phyloP scores from a whole-genome alignment of 176 grass and related monocot genomes.

The Ananas comosus region DNA sequence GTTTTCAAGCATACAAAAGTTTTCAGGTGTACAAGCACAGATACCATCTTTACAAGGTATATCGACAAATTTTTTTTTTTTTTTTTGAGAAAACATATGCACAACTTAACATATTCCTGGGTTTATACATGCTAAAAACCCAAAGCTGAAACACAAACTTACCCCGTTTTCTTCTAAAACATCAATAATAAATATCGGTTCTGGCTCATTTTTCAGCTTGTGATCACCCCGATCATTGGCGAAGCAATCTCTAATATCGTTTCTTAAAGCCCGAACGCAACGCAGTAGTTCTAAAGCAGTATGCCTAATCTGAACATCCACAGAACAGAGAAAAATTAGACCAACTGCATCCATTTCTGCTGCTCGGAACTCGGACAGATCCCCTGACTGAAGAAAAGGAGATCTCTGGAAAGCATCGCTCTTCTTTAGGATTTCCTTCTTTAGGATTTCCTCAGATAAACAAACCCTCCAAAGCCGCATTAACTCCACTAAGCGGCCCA shows the following conservation, averaged over 20 bases:
- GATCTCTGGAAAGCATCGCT: conserved; percentile 44
- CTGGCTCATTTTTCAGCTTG: conserved; percentile 74
- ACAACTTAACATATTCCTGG: too few species aligned
- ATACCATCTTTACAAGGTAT: too few species aligned
- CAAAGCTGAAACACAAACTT: conserved; percentile 28
- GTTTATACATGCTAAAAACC: neutral
- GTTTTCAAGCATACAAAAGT: too few species aligned
- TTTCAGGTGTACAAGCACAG: too few species aligned
- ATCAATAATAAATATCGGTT: conserved; percentile 95
- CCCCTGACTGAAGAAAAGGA: conserved; percentile 52
- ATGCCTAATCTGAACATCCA: conserved; percentile 92
- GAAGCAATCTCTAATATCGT: conserved; percentile 71
- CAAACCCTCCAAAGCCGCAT: conserved; percentile 87
- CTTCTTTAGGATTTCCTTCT: conserved; percentile 48
- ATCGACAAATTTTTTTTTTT: too few species aligned
- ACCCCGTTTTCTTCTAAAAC: conserved; percentile 98
- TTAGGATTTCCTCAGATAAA: conserved; percentile 65
- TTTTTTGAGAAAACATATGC: too few species aligned
- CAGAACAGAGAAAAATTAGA: conserved; percentile 91
- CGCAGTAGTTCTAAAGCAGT: conserved; percentile 89
- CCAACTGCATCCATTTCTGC: conserved; percentile 96
- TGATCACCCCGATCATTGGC: conserved; percentile 54
- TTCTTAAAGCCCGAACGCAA: conserved; percentile 72
- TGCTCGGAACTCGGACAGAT: conserved; percentile 66
- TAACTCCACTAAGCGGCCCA: conserved; percentile 78